Base-by-base conservation (phyloP, 2,329 filamentous ascomycete species). In the Trichoderma aggressivum region DNA sequence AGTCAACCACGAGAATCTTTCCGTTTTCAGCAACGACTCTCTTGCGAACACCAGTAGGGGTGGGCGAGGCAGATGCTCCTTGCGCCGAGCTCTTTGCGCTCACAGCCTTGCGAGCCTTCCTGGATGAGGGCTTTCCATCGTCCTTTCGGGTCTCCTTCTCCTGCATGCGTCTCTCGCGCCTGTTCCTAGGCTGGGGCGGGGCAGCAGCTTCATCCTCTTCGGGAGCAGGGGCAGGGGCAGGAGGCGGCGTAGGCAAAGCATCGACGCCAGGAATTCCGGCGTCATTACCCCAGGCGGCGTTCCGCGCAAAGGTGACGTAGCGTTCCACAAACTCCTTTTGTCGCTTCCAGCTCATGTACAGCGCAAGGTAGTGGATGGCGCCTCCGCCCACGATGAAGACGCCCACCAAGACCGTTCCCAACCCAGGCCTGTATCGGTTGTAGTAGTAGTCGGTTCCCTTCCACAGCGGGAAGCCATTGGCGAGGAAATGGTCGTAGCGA, bases 381-480 rank as follows among this genome's bases (percentile, higher is more conserved):
- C 96, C 96, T 71, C 94, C 95, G 65, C 92, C 89, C 66, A 93
- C 88, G 73, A 97, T 80, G 81, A 98, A 94, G 53, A 97, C 83
- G 61, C 95, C 94, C 30, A 91, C 73, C 65, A 98, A 82, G 59
- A 97, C 96, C 16, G 92, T 92, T 72, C 93, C 94, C 58, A 98
- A 85, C 10, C 96, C 96, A 2, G 96, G 96, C 24, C 96, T 89
- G 87, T 95, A 98, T 71, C 96, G 91, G 77, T 90, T 90, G 85
- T 99, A 99, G 87, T 98, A 99, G 87, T 99, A 99, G 73, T 96
- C 95, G 58, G 95, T 98, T 71, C 96, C 96, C 84, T 95, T 94
- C 96, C 96, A 99, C 70, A 89, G 89, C 36, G 96, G 96, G 84
- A 99, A 99, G 73, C 96, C 96, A 82, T 98, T 94, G 80, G 85